A percentile compares a stretch with the other conserved stretches of the same genome.
phyloP scores from a whole-genome alignment of 1,139 yeast genomes.

The Hansenula lynferdii region DNA sequence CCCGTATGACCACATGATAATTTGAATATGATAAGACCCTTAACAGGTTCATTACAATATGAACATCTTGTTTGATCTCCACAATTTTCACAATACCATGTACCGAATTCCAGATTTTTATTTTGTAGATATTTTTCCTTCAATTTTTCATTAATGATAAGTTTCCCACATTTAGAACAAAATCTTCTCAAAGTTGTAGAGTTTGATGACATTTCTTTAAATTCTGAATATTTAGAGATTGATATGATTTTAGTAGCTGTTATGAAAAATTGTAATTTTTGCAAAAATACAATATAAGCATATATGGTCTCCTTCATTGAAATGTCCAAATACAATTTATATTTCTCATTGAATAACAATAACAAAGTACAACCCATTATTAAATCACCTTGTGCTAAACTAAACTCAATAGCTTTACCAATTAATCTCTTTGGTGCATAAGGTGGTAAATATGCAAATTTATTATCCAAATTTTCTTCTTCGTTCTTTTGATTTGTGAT shows the following conservation, averaged over 20 bases:
- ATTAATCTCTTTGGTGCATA: constrained; percentile 42
- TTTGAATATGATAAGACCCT: constrained; percentile 64
- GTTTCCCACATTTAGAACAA: constrained; percentile 63
- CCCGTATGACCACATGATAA: constrained; percentile 85
- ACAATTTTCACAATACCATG: constrained; percentile 85
- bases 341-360: constrained; percentile 46
- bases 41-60: constrained; percentile 76
- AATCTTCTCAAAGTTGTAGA: constrained; percentile 57
- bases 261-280: constrained; percentile 47
- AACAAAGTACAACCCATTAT: constrained; percentile 58
- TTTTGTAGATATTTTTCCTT: constrained; percentile 31
- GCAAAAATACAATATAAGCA: constrained; percentile 53
- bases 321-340: constrained; percentile 24
- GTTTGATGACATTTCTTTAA: constrained; percentile 43
- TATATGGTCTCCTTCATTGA: constrained; percentile 46
- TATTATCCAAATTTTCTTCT: constrained; percentile 6
- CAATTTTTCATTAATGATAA: constrained; percentile 64
- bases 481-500: constrained; percentile 14
- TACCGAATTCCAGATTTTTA: constrained; percentile 41
- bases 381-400: constrained; percentile 60
- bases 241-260: constrained; percentile 57
- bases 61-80: constrained; percentile 59
- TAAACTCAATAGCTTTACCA: constrained; percentile 45
- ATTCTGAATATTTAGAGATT: constrained; percentile 35
- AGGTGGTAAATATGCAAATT: constrained; percentile 33